phyloP scores from a whole-genome alignment of 169 alveolate genomes.

The Cryptosporidium ryanae region DNA sequence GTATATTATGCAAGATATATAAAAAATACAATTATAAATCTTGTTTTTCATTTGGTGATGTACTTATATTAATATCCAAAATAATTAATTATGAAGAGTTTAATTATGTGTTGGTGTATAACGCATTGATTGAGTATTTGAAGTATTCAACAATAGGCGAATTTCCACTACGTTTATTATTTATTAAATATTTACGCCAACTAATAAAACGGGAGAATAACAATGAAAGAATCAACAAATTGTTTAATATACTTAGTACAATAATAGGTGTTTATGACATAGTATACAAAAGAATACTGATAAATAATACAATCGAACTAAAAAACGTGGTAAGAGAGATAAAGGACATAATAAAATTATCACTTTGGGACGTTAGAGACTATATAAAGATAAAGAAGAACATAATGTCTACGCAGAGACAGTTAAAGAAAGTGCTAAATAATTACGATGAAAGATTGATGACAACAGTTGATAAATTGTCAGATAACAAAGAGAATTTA shows the following conservation, averaged over 20 bases:
- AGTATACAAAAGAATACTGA: slow-evolving; percentile 8
- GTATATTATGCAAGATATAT: slow-evolving; percentile 3
- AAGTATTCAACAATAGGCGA: slow-evolving; percentile 32
- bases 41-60: slow-evolving; percentile 42
- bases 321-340: slow-evolving; percentile 5
- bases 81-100: slow-evolving; percentile 21
- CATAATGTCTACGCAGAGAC: slow-evolving; percentile 23
- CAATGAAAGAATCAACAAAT: neutral
- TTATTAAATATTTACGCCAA: slow-evolving; percentile 7
- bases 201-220: neutral
- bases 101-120: slow-evolving; percentile 4
- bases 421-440: slow-evolving; percentile 5
- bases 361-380: slow-evolving; percentile 49
- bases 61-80: slow-evolving; percentile 29
- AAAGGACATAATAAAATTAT: slow-evolving; percentile 38
- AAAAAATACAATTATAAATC: slow-evolving; percentile 29
- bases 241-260: neutral
- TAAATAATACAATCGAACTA: neutral
- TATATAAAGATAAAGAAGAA: slow-evolving; percentile 8
- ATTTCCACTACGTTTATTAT: slow-evolving; percentile 20
- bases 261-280: neutral
- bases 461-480: neutral
- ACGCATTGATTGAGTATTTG: slow-evolving; percentile 22
- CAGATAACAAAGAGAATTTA: neutral
- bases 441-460: slow-evolving; percentile 32